Evolutionary conservation across 108 stramenopile genomes (phyloP).

Genomic region (Mediolabrus comicus): DNA sequence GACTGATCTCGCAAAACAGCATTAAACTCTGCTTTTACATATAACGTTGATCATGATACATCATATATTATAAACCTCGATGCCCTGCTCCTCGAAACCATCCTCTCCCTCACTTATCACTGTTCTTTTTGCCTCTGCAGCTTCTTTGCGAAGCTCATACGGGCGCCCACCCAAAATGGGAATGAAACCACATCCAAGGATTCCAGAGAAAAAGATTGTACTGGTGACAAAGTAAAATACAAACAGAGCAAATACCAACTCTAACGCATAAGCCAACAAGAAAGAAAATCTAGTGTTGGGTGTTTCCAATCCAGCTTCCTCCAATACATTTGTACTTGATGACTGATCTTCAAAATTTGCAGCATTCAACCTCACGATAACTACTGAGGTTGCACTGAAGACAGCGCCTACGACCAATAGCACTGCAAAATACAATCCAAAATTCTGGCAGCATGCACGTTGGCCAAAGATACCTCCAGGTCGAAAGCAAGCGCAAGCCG

Average conservation of each 20-base stretch:
- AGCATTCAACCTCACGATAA: constrained; percentile 55
- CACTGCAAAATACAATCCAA: constrained; percentile 47
- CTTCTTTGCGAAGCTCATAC: constrained; percentile 42
- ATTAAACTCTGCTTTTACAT: not conserved
- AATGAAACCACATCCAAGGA: constrained; percentile 57
- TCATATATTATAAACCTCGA: too few species aligned
- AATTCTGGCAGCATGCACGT: constrained; percentile 26
- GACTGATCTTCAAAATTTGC: constrained; percentile 16
- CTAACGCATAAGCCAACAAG: constrained; percentile 62
- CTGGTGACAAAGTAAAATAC: constrained; percentile 71
- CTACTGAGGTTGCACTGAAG: constrained; percentile 52
- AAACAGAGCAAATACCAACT: constrained; percentile 65
- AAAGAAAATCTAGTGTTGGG: constrained; percentile 61
- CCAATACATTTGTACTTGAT: constrained; percentile 11
- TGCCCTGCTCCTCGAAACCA: not conserved
- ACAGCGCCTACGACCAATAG: constrained; percentile 30
- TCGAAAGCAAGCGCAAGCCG: constrained; percentile 75
- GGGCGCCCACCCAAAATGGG: constrained; percentile 68
- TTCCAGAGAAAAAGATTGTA: constrained; percentile 68
- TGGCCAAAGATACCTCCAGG: constrained; percentile 40
- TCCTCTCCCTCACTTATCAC: not conserved
- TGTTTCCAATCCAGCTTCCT: not conserved
- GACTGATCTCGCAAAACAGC: not conserved
- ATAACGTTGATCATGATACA: not conserved
- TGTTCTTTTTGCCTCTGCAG: not conserved